Base-by-base conservation (phyloP, 225 moss, liverwort and hornwort genomes). In the Sphagnum contortum region DNA sequence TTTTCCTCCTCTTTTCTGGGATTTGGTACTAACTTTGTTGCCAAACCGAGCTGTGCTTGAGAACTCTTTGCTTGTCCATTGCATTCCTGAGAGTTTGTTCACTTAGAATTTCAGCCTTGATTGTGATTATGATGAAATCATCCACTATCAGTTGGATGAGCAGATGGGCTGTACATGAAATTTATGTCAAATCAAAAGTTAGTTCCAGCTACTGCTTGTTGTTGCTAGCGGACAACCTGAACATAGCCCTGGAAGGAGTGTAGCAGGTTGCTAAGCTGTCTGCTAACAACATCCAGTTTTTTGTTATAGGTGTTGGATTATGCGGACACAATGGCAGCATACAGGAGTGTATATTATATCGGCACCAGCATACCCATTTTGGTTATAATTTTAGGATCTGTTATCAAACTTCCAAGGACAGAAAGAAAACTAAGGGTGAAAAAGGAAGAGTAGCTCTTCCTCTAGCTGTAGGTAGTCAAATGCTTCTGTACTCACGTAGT, bases 351-450 rank as follows among this genome's bases (percentile, higher is more conserved):
- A 50, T 72, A 79, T 62, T 83, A 57, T 70, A 44, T 76, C 6
- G 74, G 83, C 55, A 83, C 83, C 14, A 62, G 79, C 62, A 11
- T 83, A 65, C 83, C 83, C 44, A 9, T 74, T 6, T 73, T 60
- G 4, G 52, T 83, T 3, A 56, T 83, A 63, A 57, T 83, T 50
- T 45, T 76, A 11, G 79, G 79, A 1, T 65, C 71, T 69, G 48
- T 74, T 13, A 71, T 83, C 45, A 79, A 79, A 66, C 76, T 76
- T 6, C 79, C 79, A 0, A 64, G 64, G 50, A 50, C 74, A 66
- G 74, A 45, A 11, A 73, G 51, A 14, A 64, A 65, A 60, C 48
- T 69, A 4, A 79, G 72, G 65, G 69, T 73, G 66, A 83, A 83
- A 64, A 83, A 79, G 72, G 72, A 72, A 11, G 57, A 66, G 2